Base-by-base conservation (phyloP, 306 rosid genomes). In the Citrullus colocynthis region DNA sequence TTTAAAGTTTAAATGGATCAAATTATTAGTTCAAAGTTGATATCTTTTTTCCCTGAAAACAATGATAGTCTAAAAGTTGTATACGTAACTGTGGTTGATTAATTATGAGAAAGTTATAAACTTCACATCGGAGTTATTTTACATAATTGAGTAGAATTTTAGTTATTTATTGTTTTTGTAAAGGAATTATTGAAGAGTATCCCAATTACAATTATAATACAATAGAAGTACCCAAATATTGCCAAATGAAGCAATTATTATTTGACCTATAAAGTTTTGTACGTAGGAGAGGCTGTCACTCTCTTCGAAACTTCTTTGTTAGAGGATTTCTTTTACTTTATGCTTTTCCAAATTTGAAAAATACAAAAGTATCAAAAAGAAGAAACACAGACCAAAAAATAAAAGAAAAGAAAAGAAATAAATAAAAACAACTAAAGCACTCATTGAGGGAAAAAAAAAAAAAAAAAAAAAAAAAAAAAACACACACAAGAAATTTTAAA, bases 261-360 rank as follows among this genome's bases (percentile, higher is more conserved):
- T 9, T 9, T 11, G 52, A 9, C 17, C 28, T 39, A 67, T 20
- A 67, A 41, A 67, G 74, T 67, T 67, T 2, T 67, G 76, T 70
- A 70, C 57, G 76, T 48, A 20, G 37, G 51, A 21, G 76, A 70
- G 34, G 41, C 8, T 70, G 13, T 49, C 48, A 36, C 54, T 21
- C 39, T 70, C 57, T 48, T 45, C 36, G 57, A 70, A 70, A 70
- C 76, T 70, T 70, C 76, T 70, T 70, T 69, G 18, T 69, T 41
- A 34, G 8, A 69, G 6, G 10, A 69, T 42, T 42, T 42, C 56
- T 69, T 69, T 69, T 69, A 41, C 75, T 69, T 69, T 69, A 69
- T 70, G 37, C 39, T 70, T 70, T 67, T 67, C 1, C 10, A n/a
- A 67, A 9, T 39, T 66, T 37, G 30, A 45, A 70, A 70, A 70